Evolutionary conservation across 805 yeast species (phyloP).

Genomic region (Lipomyces oligophaga): DNA sequence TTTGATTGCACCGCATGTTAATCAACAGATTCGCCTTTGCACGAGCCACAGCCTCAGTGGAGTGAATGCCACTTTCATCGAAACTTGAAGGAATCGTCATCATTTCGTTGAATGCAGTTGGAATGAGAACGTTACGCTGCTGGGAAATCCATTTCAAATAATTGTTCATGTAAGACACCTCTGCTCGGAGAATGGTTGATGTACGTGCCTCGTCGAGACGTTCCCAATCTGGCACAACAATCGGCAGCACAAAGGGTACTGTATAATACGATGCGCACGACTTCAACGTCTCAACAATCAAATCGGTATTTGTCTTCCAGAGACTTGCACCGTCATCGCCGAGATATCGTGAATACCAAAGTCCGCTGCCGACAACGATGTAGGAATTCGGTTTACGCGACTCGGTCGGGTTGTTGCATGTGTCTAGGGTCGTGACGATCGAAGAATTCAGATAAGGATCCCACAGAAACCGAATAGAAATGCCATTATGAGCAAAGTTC

Average conservation of each 20-base stretch:
- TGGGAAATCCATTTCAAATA: slow-evolving; percentile 24
- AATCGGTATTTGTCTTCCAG: slow-evolving; percentile 22
- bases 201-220: slow-evolving; percentile 23
- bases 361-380: slow-evolving; percentile 22
- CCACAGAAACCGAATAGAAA: slow-evolving; percentile 27
- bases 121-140: slow-evolving; percentile 24
- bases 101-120: slow-evolving; percentile 26
- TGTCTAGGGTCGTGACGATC: slow-evolving; percentile 6
- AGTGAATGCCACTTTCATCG: slow-evolving; percentile 27
- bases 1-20: slow-evolving; percentile 31
- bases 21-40: slow-evolving; percentile 25
- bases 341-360: slow-evolving; percentile 28
- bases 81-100: slow-evolving; percentile 14
- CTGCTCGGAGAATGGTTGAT: slow-evolving; percentile 19
- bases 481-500: slow-evolving; percentile 16
- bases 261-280: slow-evolving; percentile 10
- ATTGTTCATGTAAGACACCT: slow-evolving; percentile 23
- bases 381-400: slow-evolving; percentile 9
- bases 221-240: slow-evolving; percentile 19
- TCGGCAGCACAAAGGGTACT: slow-evolving; percentile 23
- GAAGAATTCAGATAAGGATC: slow-evolving; percentile 28
- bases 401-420: slow-evolving; percentile 8
- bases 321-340: slow-evolving; percentile 18
- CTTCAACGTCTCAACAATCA: slow-evolving; percentile 8
- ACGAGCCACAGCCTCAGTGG: slow-evolving; percentile 22